Evolutionary conservation across 202 grass and related monocot genomes (phyloP), one percentile per base, ranked within the genome.

Genomic region (Schoenoplectus tabernaemontani): DNA sequence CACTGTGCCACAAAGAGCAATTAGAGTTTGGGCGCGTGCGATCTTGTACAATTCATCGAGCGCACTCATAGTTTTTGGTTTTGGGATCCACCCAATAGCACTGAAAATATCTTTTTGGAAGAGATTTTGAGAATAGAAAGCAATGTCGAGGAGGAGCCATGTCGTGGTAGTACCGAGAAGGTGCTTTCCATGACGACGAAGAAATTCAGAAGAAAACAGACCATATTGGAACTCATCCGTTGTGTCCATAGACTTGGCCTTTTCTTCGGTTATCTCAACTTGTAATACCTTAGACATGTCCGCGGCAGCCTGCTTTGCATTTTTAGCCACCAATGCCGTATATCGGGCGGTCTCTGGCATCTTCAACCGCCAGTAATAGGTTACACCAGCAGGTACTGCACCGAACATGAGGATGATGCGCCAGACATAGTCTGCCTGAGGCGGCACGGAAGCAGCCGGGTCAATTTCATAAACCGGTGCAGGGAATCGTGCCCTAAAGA

Each of bases 21-120:
- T 90, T 9, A 88, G 84, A 17, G 92, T 83, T 83, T 92, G 87
- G 10, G 92, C 92, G 0, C 92, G 82, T 4, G 89, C 79, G 78
- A 96, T 96, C 8, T 78, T 77, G 82, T 53, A 90, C 13, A 96
- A 42, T 78, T 96, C 93, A 5, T 96, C 89, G 17, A 92, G 86
- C 0, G 93, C 89, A 57, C 64, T 86, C 86, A 96, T 96, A 9
- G 86, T 89, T 9, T 84, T 64, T 42, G 90, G 73, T 87, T 82
- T 90, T 0, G 90, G 90, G 30, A 90, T 92, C 93, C 88, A 92
- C 0, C 88, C 86, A 41, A 96, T 84, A 1, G 90, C 93, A 87
- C 84, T 87, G 53, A 92, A 90, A 54, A 96, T 96, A 84, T 96
- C 93, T 70, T 92, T 96, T 77, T 92, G 90, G 90, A 96, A 96